Evolutionary conservation across 2,329 filamentous ascomycete genomes (phyloP), one percentile per base, ranked within the genome.

Genomic region (Didymella segeticola): DNA sequence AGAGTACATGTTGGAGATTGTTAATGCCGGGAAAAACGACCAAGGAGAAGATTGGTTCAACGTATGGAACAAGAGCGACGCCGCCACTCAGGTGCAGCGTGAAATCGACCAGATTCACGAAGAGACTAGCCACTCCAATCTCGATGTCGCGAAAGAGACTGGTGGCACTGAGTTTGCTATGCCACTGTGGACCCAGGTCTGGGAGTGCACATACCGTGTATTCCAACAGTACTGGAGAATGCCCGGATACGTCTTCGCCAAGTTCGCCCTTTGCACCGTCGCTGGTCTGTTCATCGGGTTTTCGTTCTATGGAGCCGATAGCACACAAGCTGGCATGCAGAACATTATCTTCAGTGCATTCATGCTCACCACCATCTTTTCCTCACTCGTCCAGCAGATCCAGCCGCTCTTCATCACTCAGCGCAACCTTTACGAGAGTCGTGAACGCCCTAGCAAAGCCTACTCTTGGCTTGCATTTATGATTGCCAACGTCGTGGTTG

Each of bases 391-490:
- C 1, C 80, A 84, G 61, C 82, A 82, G 62, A 84, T 86, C 58
- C 83, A 85, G 75, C 84, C 84, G 2, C 75, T 82, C 34, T 86
- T 86, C 66, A 77, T 83, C 42, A 83, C 80, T 2, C 83, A 86
- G 64, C 79, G 84, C 42, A 78, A 81, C 2, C 74, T 86, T 5
- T 86, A 86, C 70, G 83, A 86, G 71, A 82, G 80, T 11, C 83
- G 83, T 49, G 83, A 87, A 63, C 77, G 83, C 3, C 83, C 87
- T 0, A 85, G 82, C 71, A 90, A 90, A 66, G 80, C 86, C 0
- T 93, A 92, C 76, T 89, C 86, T 0, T 92, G 89, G 89, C 81
- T 85, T 61, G 86, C 83, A 0, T 91, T 92, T 74, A 82, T 92
- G 70, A 75, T 88, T 3, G 83, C 87, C 66, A 90, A 90, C 67